Evolutionary conservation across 108 stramenopile genomes (phyloP), one percentile per base, ranked within the genome.

Genomic region (Aurantiochytrium sp.): DNA sequence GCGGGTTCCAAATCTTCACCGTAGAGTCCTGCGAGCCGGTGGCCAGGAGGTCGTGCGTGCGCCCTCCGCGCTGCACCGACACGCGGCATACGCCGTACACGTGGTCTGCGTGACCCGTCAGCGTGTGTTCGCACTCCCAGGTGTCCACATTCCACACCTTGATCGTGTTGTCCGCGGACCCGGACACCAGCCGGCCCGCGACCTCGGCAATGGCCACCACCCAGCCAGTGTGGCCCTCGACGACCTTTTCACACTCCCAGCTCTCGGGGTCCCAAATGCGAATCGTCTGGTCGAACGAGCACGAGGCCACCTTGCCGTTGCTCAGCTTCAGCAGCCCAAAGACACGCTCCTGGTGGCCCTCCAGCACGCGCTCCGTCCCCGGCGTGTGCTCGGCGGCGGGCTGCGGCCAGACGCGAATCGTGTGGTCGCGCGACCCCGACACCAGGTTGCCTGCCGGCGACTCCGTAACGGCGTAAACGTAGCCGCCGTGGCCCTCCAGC

Each of bases 381-480:
- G 24, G 15, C 34, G 8, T 65, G 34, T 65, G 59, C 3, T 65
- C 59, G 59, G 32, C 27, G 8, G 59, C 59, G 21, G 73, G 73
- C 73, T 81, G 73, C 6, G 39, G 42, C 73, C 73, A 81, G 12
- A 81, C 45, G 27, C 73, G 73, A 21, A 81, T 81, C 19, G 73
- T 81, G 2, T 81, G 73, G 3, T 81, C 73, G 45, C 73, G 73
- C 12, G 73, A 81, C 10, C 73, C 73, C 6, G 73, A 81, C 1
- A 48, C 73, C 6, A 81, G 73, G 42, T 48, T 1, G 6, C 73
- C 73, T 0, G 39, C n/a, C 8, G 39, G 39, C 17, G 45, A 48
- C 73, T 81, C 73, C 6, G 73, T 81, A 6, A 81, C 73, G 10
- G 73, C 73, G 24, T 81, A 81, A 37, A 81, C 73, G 45, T 81